Evolutionary conservation across 164 flowering plant species (phyloP).

Genomic region (Vitis riparia): DNA sequence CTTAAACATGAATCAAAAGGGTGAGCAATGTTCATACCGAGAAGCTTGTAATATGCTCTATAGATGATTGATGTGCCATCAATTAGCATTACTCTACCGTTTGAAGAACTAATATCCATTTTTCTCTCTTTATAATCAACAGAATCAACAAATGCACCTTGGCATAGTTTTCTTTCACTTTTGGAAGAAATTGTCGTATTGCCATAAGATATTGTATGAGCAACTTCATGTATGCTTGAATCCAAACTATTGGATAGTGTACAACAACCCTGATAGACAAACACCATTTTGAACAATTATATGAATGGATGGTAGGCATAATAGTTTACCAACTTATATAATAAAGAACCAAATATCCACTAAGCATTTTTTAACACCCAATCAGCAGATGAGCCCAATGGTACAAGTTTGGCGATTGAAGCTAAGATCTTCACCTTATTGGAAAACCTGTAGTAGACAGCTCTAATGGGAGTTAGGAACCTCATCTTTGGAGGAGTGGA

Average conservation of each 20-base stretch:
- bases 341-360: background rate
- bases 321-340: background rate
- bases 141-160: conserved; percentile 19
- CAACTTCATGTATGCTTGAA: conserved; percentile 13
- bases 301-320: background rate
- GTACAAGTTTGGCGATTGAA: too few relatives aligned
- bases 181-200: conserved; percentile 18
- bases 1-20: background rate
- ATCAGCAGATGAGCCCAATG: too few relatives aligned
- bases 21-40: conserved; percentile 46
- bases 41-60: conserved; percentile 84
- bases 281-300: too few relatives aligned
- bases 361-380: background rate
- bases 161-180: conserved; percentile 19
- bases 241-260: conserved; percentile 20
- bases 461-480: too few relatives aligned
- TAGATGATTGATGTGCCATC: conserved; percentile 90
- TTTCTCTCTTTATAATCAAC: conserved; percentile 20
- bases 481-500: too few relatives aligned
- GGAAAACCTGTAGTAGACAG: too few relatives aligned
- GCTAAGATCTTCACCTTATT: too few relatives aligned
- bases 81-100: conserved; percentile 85
- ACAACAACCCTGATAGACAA: conserved; percentile 34
- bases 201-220: conserved; percentile 22
- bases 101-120: conserved; percentile 29